Evolutionary conservation across 176 grass and related monocot genomes (phyloP).

Genomic region (Urochloa ruziziensis): DNA sequence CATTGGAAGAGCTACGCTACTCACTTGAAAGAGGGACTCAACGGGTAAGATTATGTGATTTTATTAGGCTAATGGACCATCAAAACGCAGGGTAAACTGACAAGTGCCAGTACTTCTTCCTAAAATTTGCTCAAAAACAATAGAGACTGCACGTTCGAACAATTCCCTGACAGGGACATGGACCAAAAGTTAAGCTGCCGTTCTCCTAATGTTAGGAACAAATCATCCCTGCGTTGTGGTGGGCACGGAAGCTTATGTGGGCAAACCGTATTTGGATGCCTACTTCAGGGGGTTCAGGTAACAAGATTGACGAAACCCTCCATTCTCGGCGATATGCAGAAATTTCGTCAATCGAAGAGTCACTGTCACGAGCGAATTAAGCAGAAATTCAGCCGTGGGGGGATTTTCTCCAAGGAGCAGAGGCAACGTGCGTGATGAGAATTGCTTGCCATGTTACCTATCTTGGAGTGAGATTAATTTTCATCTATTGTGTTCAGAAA

Average conservation of each 20-base stretch:
- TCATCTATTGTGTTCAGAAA: too few relatives aligned
- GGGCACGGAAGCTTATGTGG: background rate
- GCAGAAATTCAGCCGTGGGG: background rate
- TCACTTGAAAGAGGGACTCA: too few relatives aligned
- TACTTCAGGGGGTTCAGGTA: too few relatives aligned
- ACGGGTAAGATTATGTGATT: too few relatives aligned
- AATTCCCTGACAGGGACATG: background rate
- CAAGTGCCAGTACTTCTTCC: too few relatives aligned
- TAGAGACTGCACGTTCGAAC: background rate
- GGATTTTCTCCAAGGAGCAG: background rate
- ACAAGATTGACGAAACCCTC: background rate
- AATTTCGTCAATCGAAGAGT: background rate
- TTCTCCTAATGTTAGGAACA: background rate
- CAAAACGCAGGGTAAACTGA: too few relatives aligned
- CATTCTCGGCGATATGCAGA: background rate
- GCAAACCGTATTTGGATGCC: background rate
- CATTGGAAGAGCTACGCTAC: too few relatives aligned
- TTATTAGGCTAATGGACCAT: too few relatives aligned
- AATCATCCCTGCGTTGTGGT: background rate
- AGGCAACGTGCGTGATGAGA: background rate
- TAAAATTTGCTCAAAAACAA: background rate
- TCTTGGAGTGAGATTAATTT: background rate
- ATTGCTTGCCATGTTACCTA: background rate
- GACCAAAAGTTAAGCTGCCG: background rate
- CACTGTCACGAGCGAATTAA: background rate